These are phyloP conservation scores for Delonix regia DNA, from an alignment of 306 rosid species.

Conservation along the genomic window DNA sequence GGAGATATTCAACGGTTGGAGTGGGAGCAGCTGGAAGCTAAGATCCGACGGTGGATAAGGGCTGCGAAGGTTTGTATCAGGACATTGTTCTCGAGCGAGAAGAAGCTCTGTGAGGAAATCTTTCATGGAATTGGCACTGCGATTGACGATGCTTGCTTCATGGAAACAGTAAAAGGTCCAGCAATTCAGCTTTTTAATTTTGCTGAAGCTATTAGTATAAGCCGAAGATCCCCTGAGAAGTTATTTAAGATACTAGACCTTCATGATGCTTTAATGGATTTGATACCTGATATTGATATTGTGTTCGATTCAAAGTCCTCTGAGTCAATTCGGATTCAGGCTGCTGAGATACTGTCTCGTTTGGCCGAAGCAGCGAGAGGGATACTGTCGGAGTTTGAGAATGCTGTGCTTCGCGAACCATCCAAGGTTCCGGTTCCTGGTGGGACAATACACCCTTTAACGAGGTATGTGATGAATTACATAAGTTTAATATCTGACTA, in stretches of 20 bases:
- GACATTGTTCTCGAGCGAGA: conserved; percentile 81
- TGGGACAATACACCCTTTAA: conserved; percentile 92
- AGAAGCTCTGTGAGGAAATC: conserved; percentile 83
- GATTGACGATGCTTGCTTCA: conserved; percentile 86
- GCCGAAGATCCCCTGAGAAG: conserved; percentile 91
- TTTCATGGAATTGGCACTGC: conserved; percentile 75
- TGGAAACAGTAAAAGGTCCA: conserved; percentile 93
- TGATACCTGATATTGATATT: conserved; percentile 78
- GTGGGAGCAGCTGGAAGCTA: conserved; percentile 82
- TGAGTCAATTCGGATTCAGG: conserved; percentile 82
- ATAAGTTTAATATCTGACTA: conserved; percentile 88
- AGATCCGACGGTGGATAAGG: conserved; percentile 89
- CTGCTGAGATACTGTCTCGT: conserved; percentile 85
- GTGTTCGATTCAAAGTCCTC: conserved; percentile 88
- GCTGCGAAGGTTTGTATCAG: conserved; percentile 85
- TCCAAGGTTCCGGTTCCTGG: conserved; percentile 90
- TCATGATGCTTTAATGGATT: conserved; percentile 81
- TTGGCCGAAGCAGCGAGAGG: conserved; percentile 95
- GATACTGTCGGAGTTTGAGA: conserved; percentile 86
- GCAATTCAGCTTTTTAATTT: conserved; percentile 91
- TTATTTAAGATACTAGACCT: conserved; percentile 89
- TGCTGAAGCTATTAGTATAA: conserved; percentile 87
- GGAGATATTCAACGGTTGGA: conserved; percentile 91
- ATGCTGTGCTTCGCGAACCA: conserved; percentile 86
- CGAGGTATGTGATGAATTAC: conserved; percentile 96